Percentiles rank a stretch among this genome's conserved stretches.
phyloP scores from a whole-genome alignment of 805 yeast species.

The Torulaspora gathmanii region DNA sequence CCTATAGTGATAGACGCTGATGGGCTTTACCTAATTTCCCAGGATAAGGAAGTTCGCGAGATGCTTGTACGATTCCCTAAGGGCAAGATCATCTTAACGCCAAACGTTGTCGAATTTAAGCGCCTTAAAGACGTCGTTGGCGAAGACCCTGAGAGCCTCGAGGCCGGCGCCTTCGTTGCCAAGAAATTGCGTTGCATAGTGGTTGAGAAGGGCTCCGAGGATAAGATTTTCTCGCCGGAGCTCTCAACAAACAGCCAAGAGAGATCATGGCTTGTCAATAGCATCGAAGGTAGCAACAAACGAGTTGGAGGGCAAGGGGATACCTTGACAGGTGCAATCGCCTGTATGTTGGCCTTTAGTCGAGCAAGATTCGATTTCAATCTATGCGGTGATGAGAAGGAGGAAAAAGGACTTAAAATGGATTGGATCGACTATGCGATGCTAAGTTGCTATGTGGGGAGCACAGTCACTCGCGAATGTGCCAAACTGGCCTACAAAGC shows the following conservation, averaged over 20 bases:
- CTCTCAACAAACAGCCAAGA: constrained; percentile 21
- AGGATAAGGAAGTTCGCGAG: constrained; percentile 22
- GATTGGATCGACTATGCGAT: constrained; percentile 37
- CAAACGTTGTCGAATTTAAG: constrained; percentile 80
- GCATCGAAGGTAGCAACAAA: constrained; percentile 59
- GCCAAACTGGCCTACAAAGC: constrained; percentile 58
- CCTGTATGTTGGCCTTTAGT: constrained; percentile 79
- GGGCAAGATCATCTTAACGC: constrained; percentile 68
- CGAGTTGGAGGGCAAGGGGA: constrained; percentile 98
- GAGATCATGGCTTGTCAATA: constrained; percentile 43
- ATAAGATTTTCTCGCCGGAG: constrained; percentile 49
- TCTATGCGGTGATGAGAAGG: constrained; percentile 49
- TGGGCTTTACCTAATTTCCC: constrained; percentile 63
- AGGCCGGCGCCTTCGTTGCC: constrained; percentile 28
- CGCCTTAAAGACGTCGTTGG: constrained; percentile 52
- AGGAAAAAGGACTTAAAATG: constrained; percentile 29
- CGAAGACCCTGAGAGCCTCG: constrained; percentile 27
- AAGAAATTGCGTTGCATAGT: constrained; percentile 27
- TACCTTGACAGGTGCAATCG: constrained; percentile 79
- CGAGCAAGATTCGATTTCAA: constrained; percentile 52
- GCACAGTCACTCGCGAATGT: constrained; percentile 60
- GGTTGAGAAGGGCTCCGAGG: constrained; percentile 67
- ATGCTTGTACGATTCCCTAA: constrained; percentile 47
- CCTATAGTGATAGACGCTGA: constrained; percentile 92
- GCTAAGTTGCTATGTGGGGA: constrained; percentile 69